These are phyloP conservation scores for Cercospora citrullina DNA, from an alignment of 2,329 filamentous ascomycete genomes.

Conservation along the genomic window DNA sequence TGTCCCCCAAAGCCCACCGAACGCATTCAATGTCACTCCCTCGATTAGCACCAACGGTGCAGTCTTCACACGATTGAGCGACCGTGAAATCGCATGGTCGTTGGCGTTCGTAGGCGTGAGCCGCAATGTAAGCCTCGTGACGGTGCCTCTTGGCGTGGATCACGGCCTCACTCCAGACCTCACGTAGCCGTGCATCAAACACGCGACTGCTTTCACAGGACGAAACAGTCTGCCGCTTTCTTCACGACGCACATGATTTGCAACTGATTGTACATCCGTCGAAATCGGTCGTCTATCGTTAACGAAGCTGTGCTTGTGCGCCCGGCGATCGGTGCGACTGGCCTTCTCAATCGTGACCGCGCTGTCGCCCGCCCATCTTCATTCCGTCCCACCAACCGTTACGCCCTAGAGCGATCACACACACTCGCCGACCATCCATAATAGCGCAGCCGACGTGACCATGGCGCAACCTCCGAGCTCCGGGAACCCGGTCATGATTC, in stretches of 20 bases:
- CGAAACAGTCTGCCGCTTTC: not conserved
- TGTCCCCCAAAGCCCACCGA: not conserved
- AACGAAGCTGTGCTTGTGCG: not conserved
- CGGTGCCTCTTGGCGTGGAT: not conserved
- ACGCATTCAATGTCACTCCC: not conserved
- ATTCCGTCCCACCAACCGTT: not conserved
- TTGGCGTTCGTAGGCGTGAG: not conserved
- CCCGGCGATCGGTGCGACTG: not conserved
- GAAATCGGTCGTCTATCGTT: not conserved
- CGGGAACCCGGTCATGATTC: conserved; percentile 40
- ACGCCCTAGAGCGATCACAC: not conserved
- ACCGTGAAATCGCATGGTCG: not conserved
- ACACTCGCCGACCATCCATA: not conserved
- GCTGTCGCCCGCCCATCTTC: not conserved
- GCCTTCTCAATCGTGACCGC: not conserved
- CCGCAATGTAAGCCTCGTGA: not conserved
- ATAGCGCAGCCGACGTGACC: not conserved
- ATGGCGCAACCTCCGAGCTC: conserved; percentile 18
- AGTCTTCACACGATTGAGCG: not conserved
- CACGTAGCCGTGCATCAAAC: not conserved
- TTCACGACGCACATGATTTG: not conserved
- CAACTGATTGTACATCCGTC: not conserved
- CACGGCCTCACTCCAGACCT: not conserved
- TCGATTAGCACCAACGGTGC: not conserved
- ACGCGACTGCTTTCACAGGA: not conserved